These are phyloP conservation scores for Ophiocordyceps camponoti-floridani DNA, from an alignment of 2,329 filamentous ascomycete species.

Conservation along the genomic window DNA sequence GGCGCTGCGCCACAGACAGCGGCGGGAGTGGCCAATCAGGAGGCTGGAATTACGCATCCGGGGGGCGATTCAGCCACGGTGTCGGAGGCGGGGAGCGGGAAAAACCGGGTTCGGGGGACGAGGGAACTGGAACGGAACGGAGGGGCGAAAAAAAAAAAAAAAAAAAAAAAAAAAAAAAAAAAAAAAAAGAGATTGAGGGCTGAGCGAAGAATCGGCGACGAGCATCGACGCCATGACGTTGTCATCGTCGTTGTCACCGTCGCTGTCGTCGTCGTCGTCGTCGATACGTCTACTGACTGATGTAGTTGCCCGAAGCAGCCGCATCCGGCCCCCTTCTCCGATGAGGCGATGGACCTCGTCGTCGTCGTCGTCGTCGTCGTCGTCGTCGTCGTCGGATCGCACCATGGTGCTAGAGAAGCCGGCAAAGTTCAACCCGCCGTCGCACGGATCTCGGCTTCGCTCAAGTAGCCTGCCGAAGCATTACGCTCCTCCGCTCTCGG, in stretches of 20 bases:
- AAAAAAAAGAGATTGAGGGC: background rate
- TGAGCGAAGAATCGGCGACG: background rate
- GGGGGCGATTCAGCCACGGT: background rate
- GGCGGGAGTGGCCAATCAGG: background rate
- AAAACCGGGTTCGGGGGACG: background rate
- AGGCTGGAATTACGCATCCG: background rate
- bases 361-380: constrained; percentile 14
- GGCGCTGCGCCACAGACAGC: background rate
- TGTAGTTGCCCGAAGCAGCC: too few species aligned
- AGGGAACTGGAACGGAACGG: background rate
- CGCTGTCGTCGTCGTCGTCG: constrained; percentile 9
- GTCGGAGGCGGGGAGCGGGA: background rate
- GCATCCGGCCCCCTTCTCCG: too few species aligned
- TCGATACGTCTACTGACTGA: background rate
- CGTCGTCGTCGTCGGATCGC: constrained; percentile 20
- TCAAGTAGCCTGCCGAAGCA: constrained; percentile 36
- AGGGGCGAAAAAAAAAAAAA: background rate
- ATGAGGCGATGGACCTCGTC: too few species aligned
- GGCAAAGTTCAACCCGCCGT: constrained; percentile 78
- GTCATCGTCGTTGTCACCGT: constrained; percentile 6
- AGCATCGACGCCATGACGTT: constrained; percentile 17
- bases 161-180: too few species aligned
- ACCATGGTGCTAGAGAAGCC: constrained; percentile 69
- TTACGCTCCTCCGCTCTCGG: constrained; percentile 57
- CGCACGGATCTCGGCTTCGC: constrained; percentile 57